phyloP scores from a whole-genome alignment of 305 asterid genomes.

The Fraxinus ornus region DNA sequence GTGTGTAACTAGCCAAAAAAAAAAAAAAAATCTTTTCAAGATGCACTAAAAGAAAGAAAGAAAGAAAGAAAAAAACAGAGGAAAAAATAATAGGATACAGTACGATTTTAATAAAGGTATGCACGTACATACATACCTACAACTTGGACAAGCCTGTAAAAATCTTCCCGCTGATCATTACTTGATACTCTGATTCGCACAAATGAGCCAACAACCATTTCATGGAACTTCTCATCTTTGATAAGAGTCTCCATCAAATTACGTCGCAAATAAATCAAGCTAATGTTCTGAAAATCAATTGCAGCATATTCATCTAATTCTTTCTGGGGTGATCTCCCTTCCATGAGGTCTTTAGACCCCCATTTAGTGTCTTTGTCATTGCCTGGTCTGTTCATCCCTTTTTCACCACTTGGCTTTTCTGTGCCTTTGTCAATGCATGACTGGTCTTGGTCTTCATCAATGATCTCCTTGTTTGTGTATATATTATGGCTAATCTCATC shows the following conservation, averaged over 20 bases:
- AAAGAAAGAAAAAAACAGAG: background rate
- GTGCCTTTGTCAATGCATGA: constrained; percentile 1
- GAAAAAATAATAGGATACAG: background rate
- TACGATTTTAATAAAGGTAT: constrained; percentile 3
- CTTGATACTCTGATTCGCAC: constrained; percentile 38
- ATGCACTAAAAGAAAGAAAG: background rate
- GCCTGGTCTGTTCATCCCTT: constrained; percentile 22
- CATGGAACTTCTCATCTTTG: constrained; percentile 60
- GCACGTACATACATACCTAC: constrained; percentile 55
- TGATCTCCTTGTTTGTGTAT: constrained; percentile 9
- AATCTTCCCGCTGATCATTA: constrained; percentile 66
- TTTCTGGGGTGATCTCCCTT: constrained; percentile 39
- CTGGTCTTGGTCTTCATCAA: background rate
- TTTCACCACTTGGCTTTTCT: background rate
- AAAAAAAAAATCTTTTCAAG: background rate
- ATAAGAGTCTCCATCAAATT: constrained; percentile 70
- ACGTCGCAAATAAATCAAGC: constrained; percentile 73
- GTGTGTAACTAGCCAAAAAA: background rate
- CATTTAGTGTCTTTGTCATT: constrained; percentile 31
- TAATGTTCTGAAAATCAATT: constrained; percentile 79
- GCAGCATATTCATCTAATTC: constrained; percentile 79
- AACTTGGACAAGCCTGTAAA: constrained; percentile 93
- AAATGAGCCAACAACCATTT: constrained; percentile 67
- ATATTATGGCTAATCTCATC: constrained; percentile 6
- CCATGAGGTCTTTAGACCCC: constrained; percentile 51